Evolutionary conservation across 208 protist genomes (phyloP).

Genomic region (Naegleria lovaniensis): DNA sequence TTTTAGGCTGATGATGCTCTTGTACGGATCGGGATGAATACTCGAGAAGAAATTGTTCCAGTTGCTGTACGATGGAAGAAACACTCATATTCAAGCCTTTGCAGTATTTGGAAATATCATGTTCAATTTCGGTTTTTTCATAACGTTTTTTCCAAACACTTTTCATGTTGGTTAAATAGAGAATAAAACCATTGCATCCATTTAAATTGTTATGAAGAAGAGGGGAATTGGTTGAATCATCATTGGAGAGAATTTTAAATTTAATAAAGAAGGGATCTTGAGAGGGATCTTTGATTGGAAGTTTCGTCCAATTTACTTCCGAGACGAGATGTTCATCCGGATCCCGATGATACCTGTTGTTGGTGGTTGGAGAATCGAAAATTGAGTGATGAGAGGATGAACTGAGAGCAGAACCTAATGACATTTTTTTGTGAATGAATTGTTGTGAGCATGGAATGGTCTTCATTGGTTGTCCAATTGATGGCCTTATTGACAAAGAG

Average conservation of each 20-base stretch:
- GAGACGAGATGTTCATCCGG: neutral
- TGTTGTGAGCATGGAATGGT: no score
- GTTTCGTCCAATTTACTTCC: neutral
- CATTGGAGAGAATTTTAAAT: neutral
- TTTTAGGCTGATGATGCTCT: neutral
- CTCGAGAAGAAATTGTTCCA: neutral
- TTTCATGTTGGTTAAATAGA: neutral
- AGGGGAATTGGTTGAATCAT: no score
- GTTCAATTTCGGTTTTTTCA: neutral
- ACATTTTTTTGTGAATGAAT: no score
- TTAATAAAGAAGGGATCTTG: neutral
- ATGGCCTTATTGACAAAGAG: no score
- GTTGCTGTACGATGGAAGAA: neutral
- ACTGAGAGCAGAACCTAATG: no score
- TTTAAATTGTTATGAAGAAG: no score
- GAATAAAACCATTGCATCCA: neutral
- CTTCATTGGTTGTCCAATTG: no score
- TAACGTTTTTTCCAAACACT: neutral
- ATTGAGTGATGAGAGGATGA: no score
- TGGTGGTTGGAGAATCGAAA: no score
- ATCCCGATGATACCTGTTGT: neutral
- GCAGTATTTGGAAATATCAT: neutral
- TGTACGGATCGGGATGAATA: neutral
- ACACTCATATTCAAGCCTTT: neutral
- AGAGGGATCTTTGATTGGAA: neutral